These are phyloP conservation scores for Plasmodiophora brassicae DNA, from an alignment of 208 protist genomes.

Conservation along the genomic window DNA sequence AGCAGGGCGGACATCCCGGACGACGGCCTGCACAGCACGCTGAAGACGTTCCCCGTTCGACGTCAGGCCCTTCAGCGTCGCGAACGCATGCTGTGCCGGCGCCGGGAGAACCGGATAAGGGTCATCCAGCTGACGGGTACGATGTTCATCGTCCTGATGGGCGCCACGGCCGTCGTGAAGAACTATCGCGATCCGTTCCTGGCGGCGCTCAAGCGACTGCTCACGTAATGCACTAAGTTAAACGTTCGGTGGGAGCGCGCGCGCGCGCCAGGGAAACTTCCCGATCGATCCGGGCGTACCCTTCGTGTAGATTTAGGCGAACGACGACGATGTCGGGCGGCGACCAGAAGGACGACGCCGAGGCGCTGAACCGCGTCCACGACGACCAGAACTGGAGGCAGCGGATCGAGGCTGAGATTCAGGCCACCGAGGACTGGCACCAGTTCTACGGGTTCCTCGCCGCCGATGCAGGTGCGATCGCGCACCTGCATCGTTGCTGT, in stretches of 20 bases:
- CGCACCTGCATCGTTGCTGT: no score
- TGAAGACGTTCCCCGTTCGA: neutral
- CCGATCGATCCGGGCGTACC: no score
- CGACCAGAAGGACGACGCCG: no score
- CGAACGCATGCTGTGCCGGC: neutral
- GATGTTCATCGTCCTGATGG: neutral
- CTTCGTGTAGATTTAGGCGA: neutral
- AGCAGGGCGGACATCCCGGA: neutral
- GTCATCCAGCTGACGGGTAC: neutral
- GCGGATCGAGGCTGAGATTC: neutral
- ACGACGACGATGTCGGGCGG: no score
- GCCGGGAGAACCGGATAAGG: neutral
- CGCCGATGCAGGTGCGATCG: neutral
- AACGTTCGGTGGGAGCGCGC: no score
- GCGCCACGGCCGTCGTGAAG: neutral
- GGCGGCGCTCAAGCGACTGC: neutral
- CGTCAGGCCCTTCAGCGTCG: neutral
- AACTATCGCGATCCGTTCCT: neutral
- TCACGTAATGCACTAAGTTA: no score
- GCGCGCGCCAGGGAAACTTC: no score
- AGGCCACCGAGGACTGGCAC: constrained; percentile 11
- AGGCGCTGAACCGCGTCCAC: constrained; percentile 9
- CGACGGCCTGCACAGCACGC: neutral
- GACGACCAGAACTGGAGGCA: constrained; percentile 24
- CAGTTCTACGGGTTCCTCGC: constrained; percentile 27